Conservation (phyloP, 257 asterid genomes). For the Scutellaria minor region DNA sequence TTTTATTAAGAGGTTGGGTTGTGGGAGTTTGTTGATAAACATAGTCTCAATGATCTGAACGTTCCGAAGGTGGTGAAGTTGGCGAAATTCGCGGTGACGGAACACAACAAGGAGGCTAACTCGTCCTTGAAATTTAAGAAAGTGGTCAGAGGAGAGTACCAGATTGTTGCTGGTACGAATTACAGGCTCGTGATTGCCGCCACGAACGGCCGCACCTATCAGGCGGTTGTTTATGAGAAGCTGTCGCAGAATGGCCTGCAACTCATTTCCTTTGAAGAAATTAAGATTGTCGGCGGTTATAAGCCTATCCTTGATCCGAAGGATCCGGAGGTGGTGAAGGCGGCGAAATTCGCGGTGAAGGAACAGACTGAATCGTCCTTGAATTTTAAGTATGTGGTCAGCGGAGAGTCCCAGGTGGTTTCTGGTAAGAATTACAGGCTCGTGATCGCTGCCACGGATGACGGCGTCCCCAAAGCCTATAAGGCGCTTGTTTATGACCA, state of each 20-base stretch:
- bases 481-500: conserved; percentile 42
- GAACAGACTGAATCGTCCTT: conserved; percentile 30
- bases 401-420: conserved; percentile 47
- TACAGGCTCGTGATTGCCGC: conserved; percentile 43
- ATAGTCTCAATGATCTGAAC: conserved; percentile 38
- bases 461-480: conserved; percentile 39
- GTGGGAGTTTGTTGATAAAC: no score
- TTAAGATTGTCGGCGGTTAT: conserved; percentile 40
- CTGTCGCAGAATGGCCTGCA: conserved; percentile 35
- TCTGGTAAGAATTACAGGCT: conserved; percentile 46
- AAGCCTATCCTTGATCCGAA: conserved; percentile 34
- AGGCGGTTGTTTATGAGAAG: conserved; percentile 42
- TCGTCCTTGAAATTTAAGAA: conserved; percentile 28
- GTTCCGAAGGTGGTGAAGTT: conserved; percentile 34
- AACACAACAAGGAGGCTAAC: conserved; percentile 41
- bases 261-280: conserved; percentile 43
- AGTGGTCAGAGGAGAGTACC: conserved; percentile 44
- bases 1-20: no score
- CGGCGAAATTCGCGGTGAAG: conserved; percentile 49
- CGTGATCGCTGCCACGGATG: conserved; percentile 41
- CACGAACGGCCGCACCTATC: conserved; percentile 39
- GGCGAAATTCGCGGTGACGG: conserved; percentile 50
- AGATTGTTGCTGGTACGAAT: conserved; percentile 49
- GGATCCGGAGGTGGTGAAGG: conserved; percentile 32
- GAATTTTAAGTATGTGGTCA: conserved; percentile 37